These are phyloP conservation scores for Chlamydomonas sphaeroides DNA, from an alignment of 139 green algal species.

Conservation along the genomic window DNA sequence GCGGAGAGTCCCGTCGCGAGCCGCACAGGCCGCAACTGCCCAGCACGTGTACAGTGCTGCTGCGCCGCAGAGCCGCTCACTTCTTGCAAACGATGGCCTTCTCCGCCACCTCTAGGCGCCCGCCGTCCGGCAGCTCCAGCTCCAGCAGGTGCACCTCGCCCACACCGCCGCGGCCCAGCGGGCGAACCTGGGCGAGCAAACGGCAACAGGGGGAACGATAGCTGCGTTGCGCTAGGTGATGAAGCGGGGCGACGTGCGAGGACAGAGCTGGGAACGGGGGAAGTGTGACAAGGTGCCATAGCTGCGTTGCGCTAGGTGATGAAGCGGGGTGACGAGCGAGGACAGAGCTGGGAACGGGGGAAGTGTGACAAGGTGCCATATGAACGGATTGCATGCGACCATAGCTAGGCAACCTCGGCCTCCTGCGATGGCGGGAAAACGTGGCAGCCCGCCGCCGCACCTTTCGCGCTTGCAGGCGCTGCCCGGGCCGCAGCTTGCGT, in stretches of 20 bases:
- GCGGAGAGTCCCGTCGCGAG: no score
- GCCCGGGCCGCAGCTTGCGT: constrained; percentile 5
- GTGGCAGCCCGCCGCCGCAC: neutral
- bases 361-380: neutral
- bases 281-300: neutral
- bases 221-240: neutral
- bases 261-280: no score
- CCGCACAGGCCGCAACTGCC: neutral
- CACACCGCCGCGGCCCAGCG: constrained; percentile 26
- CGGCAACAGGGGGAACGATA: no score
- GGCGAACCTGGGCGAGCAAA: neutral
- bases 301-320: neutral
- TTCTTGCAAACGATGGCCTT: constrained; percentile 26
- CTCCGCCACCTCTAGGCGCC: neutral
- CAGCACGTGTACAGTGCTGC: neutral
- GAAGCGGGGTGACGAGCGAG: no score
- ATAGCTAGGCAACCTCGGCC: neutral
- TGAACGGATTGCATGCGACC: no score
- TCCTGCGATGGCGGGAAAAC: no score
- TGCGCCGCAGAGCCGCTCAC: neutral
- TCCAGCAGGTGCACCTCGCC: constrained; percentile 31
- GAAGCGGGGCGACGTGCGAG: no score
- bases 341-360: no score
- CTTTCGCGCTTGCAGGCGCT: constrained; percentile 17
- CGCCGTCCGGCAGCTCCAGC: constrained; percentile 12